Evolutionary conservation across 768 basidiomycete species (phyloP).

Genomic region (Phylloporus arenicola): DNA sequence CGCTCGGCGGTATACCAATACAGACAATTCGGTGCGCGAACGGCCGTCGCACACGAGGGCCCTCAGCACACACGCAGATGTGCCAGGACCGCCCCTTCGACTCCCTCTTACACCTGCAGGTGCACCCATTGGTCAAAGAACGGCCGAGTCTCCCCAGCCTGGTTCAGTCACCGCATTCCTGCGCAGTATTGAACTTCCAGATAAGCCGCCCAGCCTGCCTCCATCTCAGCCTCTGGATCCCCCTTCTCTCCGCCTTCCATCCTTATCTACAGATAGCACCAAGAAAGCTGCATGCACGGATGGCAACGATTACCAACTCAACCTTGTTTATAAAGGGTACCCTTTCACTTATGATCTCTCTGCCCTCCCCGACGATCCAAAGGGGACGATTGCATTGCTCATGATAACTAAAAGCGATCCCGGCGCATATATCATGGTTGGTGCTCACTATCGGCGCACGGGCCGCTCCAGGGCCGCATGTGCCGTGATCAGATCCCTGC

Average conservation of each 20-base stretch:
- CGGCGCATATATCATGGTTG: conserved; percentile 27
- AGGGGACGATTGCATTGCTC: conserved; percentile 24
- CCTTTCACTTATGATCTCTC: conserved; percentile 26
- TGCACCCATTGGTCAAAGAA: not conserved
- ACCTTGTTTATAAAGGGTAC: conserved; percentile 25
- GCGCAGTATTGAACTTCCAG: conserved; percentile 21
- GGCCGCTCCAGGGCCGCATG: conserved; percentile 29
- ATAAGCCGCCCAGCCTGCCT: conserved; percentile 9
- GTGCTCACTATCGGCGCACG: conserved; percentile 31
- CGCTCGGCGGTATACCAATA: conserved; percentile 2
- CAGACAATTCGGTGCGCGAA: conserved; percentile 4
- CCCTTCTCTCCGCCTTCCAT: conserved; percentile 9
- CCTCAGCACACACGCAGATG: conserved; percentile 8
- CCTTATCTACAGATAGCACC: conserved; percentile 8
- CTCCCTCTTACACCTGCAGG: conserved; percentile 10
- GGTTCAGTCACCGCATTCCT: conserved; percentile 22
- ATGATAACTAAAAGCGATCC: conserved; percentile 27
- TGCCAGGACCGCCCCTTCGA: conserved; percentile 10
- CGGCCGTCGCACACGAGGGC: conserved; percentile 3
- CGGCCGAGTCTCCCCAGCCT: conserved; percentile 8
- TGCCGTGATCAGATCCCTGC: conserved; percentile 23
- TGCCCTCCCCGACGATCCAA: conserved; percentile 27
- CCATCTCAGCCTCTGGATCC: conserved; percentile 7
- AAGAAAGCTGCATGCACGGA: not conserved
- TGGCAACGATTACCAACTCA: conserved; percentile 14